Evolutionary conservation across 139 green algal species (phyloP), one percentile per base, ranked within the genome.

Genomic region (Chlorella sp.): DNA sequence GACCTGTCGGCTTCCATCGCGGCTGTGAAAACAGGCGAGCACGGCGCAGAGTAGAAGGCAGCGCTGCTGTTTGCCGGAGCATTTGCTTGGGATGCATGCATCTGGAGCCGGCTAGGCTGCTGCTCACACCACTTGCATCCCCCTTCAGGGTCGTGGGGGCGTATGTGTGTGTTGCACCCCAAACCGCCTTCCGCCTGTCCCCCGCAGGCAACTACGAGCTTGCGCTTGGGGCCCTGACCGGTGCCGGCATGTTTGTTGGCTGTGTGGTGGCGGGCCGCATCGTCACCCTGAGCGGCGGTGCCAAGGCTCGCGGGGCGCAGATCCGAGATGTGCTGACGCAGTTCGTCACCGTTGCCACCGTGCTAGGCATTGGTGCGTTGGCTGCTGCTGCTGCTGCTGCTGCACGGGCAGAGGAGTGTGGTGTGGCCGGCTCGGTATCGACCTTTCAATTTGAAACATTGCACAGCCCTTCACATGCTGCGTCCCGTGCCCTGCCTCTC

Each of bases 1-100:
- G 95, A 98, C 89, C 84, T 98, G 25, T 96, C 91, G 0, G 87
- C 95, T 26, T 97, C 93, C 65, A 93, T 98, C 56, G 90, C 92
- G 2, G 94, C 94, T 21, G 92, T 98, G 26, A 91, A 83, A 9
- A 63, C 81, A 5, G 91, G 89, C 36, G 17, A 88, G 38, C 13
- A 20, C 7, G 6, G 25, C 38, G n/a, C n/a, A 51, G 44, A 30
- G 11, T 0, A 34, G 23, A 25, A 26, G 64, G n/a, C 30, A 41
- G 64, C 20, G 63, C n/a, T 26, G 16, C 20, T 26, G 3, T 16
- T 6, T 38, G 34, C 38, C 38, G 60, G 36, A 2, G 2, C 38
- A 56, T 36, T 18, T 57, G 28, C 34, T 32, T n/a, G 25, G 1
- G 11, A 6, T 79, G 41, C 26, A 38, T 38, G 72, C 5, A 7